phyloP scores from a whole-genome alignment of 2,329 filamentous ascomycete species.

The Claviceps capensis region DNA sequence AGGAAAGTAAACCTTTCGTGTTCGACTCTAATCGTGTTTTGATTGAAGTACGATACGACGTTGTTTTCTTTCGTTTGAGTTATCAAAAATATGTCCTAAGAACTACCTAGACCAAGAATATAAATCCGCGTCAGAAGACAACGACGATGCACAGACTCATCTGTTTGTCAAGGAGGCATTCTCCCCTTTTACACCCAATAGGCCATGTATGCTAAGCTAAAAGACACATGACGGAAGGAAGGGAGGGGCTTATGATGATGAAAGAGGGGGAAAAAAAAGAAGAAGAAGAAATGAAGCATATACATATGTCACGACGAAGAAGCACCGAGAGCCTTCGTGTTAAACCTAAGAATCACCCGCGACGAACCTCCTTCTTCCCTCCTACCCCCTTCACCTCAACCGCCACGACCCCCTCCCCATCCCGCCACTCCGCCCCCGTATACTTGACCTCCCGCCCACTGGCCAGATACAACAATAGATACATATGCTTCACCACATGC shows the following conservation, averaged over 20 bases:
- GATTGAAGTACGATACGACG: no score
- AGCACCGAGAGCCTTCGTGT: background rate
- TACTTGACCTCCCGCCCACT: constrained; percentile 48
- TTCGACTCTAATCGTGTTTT: no score
- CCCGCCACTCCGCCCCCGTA: constrained; percentile 52
- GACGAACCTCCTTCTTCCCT: background rate
- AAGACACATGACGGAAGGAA: no score
- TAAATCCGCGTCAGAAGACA: no score
- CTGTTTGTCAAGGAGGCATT: no score
- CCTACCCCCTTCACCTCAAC: constrained; percentile 20
- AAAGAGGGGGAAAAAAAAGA: background rate
- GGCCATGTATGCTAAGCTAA: no score
- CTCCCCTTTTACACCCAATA: no score
- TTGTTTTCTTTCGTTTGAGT: no score
- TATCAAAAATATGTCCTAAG: no score
- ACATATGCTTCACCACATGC: constrained; percentile 56
- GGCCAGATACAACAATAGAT: constrained; percentile 59
- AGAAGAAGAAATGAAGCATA: background rate
- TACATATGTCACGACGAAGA: background rate
- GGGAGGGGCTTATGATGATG: background rate
- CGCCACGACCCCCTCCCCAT: constrained; percentile 42
- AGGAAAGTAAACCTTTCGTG: no score
- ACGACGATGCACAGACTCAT: no score
- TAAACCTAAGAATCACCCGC: background rate
- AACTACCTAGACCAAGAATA: no score